These are phyloP conservation scores for Mucor velutinosus DNA, from an alignment of 371 early-diverging fungal species.

Conservation along the genomic window DNA sequence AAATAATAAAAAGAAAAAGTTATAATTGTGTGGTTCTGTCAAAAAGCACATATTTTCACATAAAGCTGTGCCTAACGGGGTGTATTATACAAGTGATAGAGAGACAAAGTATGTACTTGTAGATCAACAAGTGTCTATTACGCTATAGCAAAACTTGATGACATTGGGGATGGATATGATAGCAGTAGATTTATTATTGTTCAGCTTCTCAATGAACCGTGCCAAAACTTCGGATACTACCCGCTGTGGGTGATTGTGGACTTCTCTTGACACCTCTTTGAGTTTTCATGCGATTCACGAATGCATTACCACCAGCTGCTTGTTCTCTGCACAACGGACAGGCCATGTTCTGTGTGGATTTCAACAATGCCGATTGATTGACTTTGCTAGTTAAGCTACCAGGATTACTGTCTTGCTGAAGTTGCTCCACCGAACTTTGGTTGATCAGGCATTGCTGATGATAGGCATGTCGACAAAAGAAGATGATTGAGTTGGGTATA, in stretches of 20 bases:
- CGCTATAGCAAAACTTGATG: too few relatives aligned
- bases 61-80: too few relatives aligned
- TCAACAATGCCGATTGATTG: slow-evolving; percentile 57
- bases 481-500: slow-evolving; percentile 55
- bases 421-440: slow-evolving; percentile 7
- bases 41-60: not conserved
- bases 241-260: slow-evolving; percentile 26
- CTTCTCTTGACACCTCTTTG: slow-evolving; percentile 16
- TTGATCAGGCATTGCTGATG: slow-evolving; percentile 70
- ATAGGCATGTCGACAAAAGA: slow-evolving; percentile 78
- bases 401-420: slow-evolving; percentile 20
- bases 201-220: slow-evolving; percentile 31
- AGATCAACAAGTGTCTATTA: too few relatives aligned
- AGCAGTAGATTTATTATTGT: not conserved
- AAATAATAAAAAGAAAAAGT: slow-evolving; percentile 6
- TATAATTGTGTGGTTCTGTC: not conserved
- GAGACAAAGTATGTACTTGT: too few relatives aligned
- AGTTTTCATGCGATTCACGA: slow-evolving; percentile 54
- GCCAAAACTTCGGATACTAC: slow-evolving; percentile 44
- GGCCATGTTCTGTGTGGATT: slow-evolving; percentile 49
- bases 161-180: too few relatives aligned
- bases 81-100: too few relatives aligned
- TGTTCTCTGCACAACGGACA: slow-evolving; percentile 64
- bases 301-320: slow-evolving; percentile 53
- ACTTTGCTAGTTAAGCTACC: slow-evolving; percentile 50